Evolutionary conservation across 1,139 yeast species (phyloP), one percentile per base, ranked within the genome.

Genomic region (Debaryomyces sp.): DNA sequence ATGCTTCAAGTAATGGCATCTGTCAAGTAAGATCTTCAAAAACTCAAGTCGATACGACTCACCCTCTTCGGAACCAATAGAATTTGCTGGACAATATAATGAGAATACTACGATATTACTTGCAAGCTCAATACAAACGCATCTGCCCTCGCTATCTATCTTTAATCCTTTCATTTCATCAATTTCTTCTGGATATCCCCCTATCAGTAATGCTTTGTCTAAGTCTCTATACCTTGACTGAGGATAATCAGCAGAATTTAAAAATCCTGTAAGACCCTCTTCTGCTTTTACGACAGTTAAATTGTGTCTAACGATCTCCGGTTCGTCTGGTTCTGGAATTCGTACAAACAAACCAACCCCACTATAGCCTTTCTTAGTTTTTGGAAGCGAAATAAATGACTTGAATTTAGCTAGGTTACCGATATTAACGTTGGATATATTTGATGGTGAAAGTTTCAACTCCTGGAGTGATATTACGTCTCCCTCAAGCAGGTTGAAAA

Each of bases 41-140:
- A 89, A 94, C 10, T 70, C 64, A 40, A 81, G 60, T 41, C 96
- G 70, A 57, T 74, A 87, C 17, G 64, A 66, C 50, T 85, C 88
- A 9, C 95, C 95, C 45, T 84, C 89, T 4, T 84, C 91, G 0
- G 90, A 80, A 0, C 70, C 74, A 67, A 71, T 71, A 0, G 97
- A 89, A 61, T 91, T 90, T 1, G 98, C 98, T 0, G 98, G 98
- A 61, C 98, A 92, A 61, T 94, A 94, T 1, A 90, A 78, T 0
- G 92, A 83, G 47, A 94, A 82, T 0, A 94, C 66, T 1, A 87
- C 88, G 2, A 84, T 66, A 53, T 81, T 78, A 50, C 67, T 73
- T 0, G 84, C 86, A 26, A 92, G 62, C 60, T 94, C 98, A 1
- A 92, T 68, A 8, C 89, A 78, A 4, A 90, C 78, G 50, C 89